Base-by-base conservation (phyloP, 78 protist species). In the Salpingoeca rosetta region DNA sequence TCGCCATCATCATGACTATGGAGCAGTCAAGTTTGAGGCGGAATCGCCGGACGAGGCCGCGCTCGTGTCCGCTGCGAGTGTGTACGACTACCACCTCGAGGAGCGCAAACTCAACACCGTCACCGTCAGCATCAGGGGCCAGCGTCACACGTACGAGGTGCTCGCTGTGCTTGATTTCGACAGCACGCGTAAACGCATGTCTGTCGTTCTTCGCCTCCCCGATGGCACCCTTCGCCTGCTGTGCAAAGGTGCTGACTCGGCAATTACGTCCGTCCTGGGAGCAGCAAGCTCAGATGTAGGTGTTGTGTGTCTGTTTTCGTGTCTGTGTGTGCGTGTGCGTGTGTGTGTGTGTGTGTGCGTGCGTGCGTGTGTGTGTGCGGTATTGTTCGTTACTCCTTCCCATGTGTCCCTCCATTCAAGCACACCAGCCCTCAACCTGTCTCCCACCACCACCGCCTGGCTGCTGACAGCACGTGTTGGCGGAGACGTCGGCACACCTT, bases 241-340 rank as follows among this genome's bases (percentile, higher is more conserved):
- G 72, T 40, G 81, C 57, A 96, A 96, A 87, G 98, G 98, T 80
- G 98, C 98, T 3, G 98, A 96, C 89, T 44, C 87, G 2, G 80
- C 88, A 27, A 88, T 95, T 40, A 79, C 42, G 80, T 10, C 37
- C 86, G 37, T 0, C 65, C 11, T 2, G 26, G 1, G 2, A 22
- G 1, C 31, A 28, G 65, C 28, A 1, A 24, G 3, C 51, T 81
- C 39, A 3, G 39, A 17, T n/a, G n/a, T n/a, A n/a, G n/a, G n/a
- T n/a, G n/a, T n/a, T n/a, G n/a, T n/a, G n/a, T n/a, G n/a, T n/a
- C n/a, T n/a, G n/a, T n/a, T n/a, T n/a, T n/a, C n/a, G n/a, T n/a
- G n/a, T n/a, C n/a, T n/a, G n/a, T n/a, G n/a, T n/a, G n/a, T n/a
- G n/a, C n/a, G n/a, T n/a, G n/a, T n/a, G n/a, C n/a, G n/a, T n/a